A percentile compares a stretch with the other conserved stretches of the same genome.
Evolutionary conservation across 805 yeast species (phyloP).

Genomic region (Sungouiozyma ichnusensis): DNA sequence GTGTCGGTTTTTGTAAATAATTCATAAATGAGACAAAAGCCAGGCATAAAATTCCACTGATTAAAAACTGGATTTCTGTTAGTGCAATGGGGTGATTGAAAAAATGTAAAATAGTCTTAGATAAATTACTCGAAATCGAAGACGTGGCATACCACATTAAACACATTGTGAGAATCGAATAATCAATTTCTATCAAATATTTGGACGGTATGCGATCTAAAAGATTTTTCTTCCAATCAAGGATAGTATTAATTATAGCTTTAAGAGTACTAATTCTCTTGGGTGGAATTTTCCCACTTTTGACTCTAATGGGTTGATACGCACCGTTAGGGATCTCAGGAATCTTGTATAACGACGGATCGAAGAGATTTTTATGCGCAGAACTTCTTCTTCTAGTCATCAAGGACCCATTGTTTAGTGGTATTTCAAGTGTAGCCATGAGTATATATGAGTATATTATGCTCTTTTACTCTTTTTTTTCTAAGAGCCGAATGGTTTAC

Average conservation of each 20-base stretch:
- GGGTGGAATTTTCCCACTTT: not conserved
- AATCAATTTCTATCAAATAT: slow-evolving; percentile 27
- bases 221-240: not conserved
- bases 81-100: slow-evolving; percentile 80
- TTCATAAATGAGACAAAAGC: slow-evolving; percentile 33
- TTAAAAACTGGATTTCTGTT: slow-evolving; percentile 75
- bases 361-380: slow-evolving; percentile 16
- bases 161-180: slow-evolving; percentile 49
- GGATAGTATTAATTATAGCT: not conserved
- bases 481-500: no score
- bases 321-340: slow-evolving; percentile 10
- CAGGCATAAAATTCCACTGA: slow-evolving; percentile 56
- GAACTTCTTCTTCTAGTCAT: slow-evolving; percentile 9
- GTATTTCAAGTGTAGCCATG: not conserved
- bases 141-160: slow-evolving; percentile 70
- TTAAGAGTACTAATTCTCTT: not conserved
- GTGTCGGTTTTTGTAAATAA: slow-evolving; percentile 34
- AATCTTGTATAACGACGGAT: slow-evolving; percentile 13
- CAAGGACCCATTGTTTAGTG: not conserved
- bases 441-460: not conserved
- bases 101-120: slow-evolving; percentile 60
- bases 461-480: no score
- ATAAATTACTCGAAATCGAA: slow-evolving; percentile 70
- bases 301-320: slow-evolving; percentile 1
- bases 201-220: not conserved